Conservation (phyloP, 352 stramenopile genomes). For the Globisporangium viniferum region DNA sequence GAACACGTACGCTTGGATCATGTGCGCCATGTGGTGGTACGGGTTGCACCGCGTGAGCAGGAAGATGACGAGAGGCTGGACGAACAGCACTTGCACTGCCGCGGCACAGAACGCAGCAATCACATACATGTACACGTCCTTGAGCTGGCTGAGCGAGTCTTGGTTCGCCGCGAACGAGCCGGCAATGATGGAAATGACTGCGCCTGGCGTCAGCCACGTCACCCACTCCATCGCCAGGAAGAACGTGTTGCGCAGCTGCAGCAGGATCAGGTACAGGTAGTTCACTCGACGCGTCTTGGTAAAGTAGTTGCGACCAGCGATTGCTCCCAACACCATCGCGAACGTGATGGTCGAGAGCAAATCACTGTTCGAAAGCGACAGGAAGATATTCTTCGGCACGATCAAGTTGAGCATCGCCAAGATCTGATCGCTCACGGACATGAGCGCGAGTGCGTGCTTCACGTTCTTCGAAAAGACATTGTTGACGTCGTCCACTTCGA, state of each 20-base stretch:
- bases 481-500: conserved; percentile 49
- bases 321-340: conserved; percentile 57
- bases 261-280: conserved; percentile 60
- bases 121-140: conserved; percentile 53
- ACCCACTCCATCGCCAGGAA: conserved; percentile 70
- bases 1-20: conserved; percentile 66
- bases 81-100: conserved; percentile 44
- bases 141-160: conserved; percentile 29
- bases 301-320: conserved; percentile 57
- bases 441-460: conserved; percentile 30
- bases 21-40: conserved; percentile 62
- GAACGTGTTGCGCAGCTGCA: conserved; percentile 72
- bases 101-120: conserved; percentile 35
- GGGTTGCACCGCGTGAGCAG: conserved; percentile 60
- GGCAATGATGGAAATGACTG: conserved; percentile 62
- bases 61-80: conserved; percentile 67
- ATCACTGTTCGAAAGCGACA: conserved; percentile 40
- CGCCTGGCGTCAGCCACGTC: conserved; percentile 60
- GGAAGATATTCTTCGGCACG: conserved; percentile 66
- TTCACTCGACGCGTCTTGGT: conserved; percentile 56
- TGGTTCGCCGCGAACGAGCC: conserved; percentile 60
- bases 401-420: conserved; percentile 54
- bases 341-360: conserved; percentile 68
- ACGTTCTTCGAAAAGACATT: conserved; percentile 45
- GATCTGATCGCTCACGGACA: conserved; percentile 61